Conservation (phyloP, 257 asterid species). For the Solanum sitiens region DNA sequence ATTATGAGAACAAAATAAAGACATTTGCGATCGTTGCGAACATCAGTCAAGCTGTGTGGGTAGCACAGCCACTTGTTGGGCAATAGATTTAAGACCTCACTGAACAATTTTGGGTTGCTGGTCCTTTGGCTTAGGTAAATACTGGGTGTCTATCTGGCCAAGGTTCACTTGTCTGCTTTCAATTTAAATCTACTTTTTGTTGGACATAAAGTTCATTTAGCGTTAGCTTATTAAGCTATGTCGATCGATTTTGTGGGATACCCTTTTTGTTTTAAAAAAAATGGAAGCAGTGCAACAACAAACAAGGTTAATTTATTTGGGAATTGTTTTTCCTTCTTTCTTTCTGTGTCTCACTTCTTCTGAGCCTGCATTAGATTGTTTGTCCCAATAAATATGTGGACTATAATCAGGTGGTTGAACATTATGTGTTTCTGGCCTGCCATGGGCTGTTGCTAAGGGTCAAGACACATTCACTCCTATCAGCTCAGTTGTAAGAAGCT, state of each 20-base stretch:
- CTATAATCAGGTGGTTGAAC: background rate
- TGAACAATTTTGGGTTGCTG: background rate
- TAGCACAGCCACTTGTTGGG: background rate
- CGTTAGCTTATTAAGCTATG: background rate
- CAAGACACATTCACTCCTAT: slow-evolving; percentile 98
- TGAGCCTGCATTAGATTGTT: background rate
- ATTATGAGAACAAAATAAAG: background rate
- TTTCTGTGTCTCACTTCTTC: background rate
- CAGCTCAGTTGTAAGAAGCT: slow-evolving; percentile 73
- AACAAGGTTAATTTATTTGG: background rate
- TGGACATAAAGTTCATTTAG: background rate
- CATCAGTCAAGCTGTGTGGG: background rate
- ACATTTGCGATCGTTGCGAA: background rate
- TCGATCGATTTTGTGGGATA: background rate
- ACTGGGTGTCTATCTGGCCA: background rate
- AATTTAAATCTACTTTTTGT: background rate
- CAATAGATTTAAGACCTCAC: background rate
- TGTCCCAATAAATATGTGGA: background rate
- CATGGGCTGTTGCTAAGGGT: slow-evolving; percentile 97
- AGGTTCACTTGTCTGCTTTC: background rate
- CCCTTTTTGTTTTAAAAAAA: background rate
- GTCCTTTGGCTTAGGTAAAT: background rate
- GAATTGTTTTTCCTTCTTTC: background rate
- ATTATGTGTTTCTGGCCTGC: slow-evolving; percentile 57
- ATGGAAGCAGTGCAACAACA: background rate